Base-by-base conservation (phyloP, 805 yeast genomes). In the Kuraishia capsulata region DNA sequence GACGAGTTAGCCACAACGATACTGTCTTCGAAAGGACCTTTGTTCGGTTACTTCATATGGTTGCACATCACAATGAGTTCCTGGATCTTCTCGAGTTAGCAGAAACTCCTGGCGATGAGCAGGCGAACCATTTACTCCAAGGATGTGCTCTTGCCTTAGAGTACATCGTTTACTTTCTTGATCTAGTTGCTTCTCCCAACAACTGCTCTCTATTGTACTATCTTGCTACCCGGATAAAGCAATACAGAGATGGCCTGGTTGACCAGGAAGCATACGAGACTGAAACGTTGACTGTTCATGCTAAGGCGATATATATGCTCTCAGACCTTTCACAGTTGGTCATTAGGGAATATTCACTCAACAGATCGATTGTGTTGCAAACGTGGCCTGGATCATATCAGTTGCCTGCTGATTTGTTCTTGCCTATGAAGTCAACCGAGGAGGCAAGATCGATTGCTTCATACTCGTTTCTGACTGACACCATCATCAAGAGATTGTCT, bases 311-410 rank as follows among this genome's bases (percentile, higher is more conserved):
- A 28, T 88, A 85, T 50, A 56, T 76, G 30, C 62, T 85, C 10
- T 71, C 95, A 1, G 96, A 88, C 48, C 56, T 88, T 30, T 65
- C 87, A 1, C 94, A 84, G 53, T 57, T 82, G 41, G 61, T 76
- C 4, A 65, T 87, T 34, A 71, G 78, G 39, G 76, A 72, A 40
- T 59, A 76, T 19, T 73, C 79, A 32, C 78, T 72, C 19, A 50
- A 59, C 19, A 77, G 70, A 48, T 68, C 66, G 33, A 86, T 95
- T 95, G 71, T 71, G 18, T 64, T 83, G 40, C 73, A 79, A 19
- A 77, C 88, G 0, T 88, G 89, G 77, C 94, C 95, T 0, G 94
- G 90, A 1, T 82, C 80, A 48, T 56, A 82, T 14, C 72, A 74
- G 16, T 55, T 87, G 16, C 80, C 90, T 0, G 58, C 67, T n/a